Conservation (phyloP, 1,139 yeast species). For the Lodderomyces beijingensis region DNA sequence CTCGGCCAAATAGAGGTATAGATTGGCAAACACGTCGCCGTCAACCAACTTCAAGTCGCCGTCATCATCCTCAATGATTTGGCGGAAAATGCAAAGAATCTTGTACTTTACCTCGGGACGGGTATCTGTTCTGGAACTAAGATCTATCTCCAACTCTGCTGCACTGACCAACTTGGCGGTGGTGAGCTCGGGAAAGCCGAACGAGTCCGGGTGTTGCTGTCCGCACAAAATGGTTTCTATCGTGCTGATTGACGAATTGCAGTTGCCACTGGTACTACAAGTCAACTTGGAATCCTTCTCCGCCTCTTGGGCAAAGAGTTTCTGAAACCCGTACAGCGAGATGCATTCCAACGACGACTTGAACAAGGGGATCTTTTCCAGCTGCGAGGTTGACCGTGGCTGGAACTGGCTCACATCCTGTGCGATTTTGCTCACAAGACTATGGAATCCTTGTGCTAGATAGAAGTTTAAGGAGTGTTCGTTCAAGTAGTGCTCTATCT, state of each 20-base stretch:
- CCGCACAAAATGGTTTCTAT: conserved; percentile 2
- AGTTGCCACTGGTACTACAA: not conserved
- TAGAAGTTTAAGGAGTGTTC: conserved; percentile 1
- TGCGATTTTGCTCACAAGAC: not conserved
- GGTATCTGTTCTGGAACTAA: not conserved
- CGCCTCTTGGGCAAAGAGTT: not conserved
- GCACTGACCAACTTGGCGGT: not conserved
- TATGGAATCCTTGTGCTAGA: conserved; percentile 1
- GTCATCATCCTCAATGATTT: not conserved
- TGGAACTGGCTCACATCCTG: not conserved
- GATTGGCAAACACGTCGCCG: not conserved
- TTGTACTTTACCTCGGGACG: not conserved
- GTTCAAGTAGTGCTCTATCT: not conserved
- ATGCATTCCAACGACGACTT: conserved; percentile 1
- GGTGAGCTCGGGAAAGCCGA: conserved; percentile 1
- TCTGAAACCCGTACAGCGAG: not conserved
- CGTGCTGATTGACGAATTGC: not conserved
- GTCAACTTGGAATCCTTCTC: not conserved
- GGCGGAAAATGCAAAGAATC: not conserved
- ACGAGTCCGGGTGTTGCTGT: not conserved
- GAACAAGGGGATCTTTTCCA: not conserved
- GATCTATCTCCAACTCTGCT: not conserved
- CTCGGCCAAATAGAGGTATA: conserved; percentile 10
- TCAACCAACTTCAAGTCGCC: not conserved
- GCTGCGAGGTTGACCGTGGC: not conserved